A percentile compares a stretch with the other conserved stretches of the same genome.
Conservation (phyloP, 2,329 filamentous ascomycete genomes). For the Exophiala oligosperma region DNA sequence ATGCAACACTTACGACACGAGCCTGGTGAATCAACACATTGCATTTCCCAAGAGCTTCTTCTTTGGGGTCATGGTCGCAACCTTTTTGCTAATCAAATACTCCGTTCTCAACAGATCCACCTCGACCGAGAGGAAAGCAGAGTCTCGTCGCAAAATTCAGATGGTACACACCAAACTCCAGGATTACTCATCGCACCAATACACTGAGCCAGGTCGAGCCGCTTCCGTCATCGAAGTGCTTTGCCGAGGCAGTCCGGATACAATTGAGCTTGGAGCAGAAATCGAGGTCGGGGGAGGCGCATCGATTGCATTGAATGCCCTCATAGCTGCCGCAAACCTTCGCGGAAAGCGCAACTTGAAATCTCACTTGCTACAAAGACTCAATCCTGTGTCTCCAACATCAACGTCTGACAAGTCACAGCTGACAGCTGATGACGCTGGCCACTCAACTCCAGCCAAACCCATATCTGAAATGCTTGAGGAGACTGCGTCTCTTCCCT, state of each 20-base stretch:
- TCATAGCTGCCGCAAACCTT: constrained; percentile 7
- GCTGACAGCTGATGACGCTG: neutral
- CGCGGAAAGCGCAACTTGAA: constrained; percentile 6
- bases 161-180: constrained; percentile 13
- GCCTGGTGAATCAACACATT: constrained; percentile 2
- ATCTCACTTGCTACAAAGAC: neutral
- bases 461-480: neutral
- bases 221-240: constrained; percentile 10
- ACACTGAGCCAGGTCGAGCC: constrained; percentile 12
- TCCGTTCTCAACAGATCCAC: constrained; percentile 6
- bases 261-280: neutral
- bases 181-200: constrained; percentile 2
- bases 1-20: neutral
- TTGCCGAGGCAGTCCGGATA: neutral
- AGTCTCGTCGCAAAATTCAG: constrained; percentile 2
- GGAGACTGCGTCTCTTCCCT: neutral
- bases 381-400: constrained; percentile 4
- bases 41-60: constrained; percentile 9
- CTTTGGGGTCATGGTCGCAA: constrained; percentile 2
- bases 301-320: constrained; percentile 4
- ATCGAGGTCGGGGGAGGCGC: constrained; percentile 2
- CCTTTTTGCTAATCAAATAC: constrained; percentile 13
- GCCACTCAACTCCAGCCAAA: neutral
- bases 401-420: neutral
- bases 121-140: neutral